phyloP scores from a whole-genome alignment of 179 eudicot genomes.

The Actinidia chinensis region DNA sequence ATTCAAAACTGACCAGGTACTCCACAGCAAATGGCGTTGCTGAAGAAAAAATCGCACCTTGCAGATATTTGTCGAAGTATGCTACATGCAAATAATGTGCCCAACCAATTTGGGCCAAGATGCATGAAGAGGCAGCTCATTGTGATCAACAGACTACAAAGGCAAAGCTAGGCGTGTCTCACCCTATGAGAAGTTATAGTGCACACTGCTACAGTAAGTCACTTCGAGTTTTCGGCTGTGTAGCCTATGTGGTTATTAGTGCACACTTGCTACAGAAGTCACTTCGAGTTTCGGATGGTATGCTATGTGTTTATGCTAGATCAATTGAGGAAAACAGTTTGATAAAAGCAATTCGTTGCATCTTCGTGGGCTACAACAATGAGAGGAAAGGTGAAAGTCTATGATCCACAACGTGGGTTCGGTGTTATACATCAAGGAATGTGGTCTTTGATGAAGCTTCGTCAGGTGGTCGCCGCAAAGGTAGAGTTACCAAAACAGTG shows the following conservation, averaged over 20 bases:
- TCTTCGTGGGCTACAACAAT: conserved; percentile 15
- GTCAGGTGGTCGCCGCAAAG: background rate
- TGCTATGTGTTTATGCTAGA: background rate
- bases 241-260: too few relatives aligned
- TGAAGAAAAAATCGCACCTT: too few relatives aligned
- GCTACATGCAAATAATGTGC: background rate
- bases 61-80: too few relatives aligned
- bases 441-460: conserved; percentile 19
- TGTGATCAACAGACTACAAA: conserved; percentile 9
- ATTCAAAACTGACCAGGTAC: too few relatives aligned
- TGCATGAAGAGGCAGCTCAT: conserved; percentile 15
- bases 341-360: conserved; percentile 3
- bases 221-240: background rate
- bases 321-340: background rate
- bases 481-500: background rate
- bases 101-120: conserved; percentile 4
- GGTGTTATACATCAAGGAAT: background rate
- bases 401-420: background rate
- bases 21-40: too few relatives aligned
- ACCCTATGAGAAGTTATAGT: conserved; percentile 4
- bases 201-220: background rate
- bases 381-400: conserved; percentile 13
- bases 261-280: too few relatives aligned
- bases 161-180: background rate
- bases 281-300: too few relatives aligned